Evolutionary conservation across 2,329 filamentous ascomycete species (phyloP).

Genomic region (Neonectria neomacrospora): DNA sequence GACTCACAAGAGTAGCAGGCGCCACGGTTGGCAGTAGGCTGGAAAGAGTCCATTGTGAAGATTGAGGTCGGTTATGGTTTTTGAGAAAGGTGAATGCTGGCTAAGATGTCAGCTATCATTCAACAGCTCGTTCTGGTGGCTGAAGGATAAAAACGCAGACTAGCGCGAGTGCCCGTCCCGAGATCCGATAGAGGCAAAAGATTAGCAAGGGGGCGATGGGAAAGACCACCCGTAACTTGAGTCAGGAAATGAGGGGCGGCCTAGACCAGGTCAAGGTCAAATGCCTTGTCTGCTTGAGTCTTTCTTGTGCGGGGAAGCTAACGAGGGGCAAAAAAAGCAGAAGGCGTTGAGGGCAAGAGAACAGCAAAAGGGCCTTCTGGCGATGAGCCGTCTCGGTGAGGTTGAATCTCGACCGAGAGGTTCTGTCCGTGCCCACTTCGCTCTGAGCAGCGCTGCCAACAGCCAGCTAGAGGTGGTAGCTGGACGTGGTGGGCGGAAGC

Average conservation of each 20-base stretch:
- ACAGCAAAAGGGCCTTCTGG: slow-evolving; percentile 7
- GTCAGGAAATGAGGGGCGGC: slow-evolving; percentile 23
- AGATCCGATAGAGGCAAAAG: slow-evolving; percentile 44
- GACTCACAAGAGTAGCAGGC: slow-evolving; percentile 65
- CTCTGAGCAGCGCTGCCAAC: slow-evolving; percentile 29
- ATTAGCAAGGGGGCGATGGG: slow-evolving; percentile 38
- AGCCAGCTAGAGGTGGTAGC: slow-evolving; percentile 5
- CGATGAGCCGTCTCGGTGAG: slow-evolving; percentile 12
- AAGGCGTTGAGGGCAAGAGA: slow-evolving; percentile 9
- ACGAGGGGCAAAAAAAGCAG: slow-evolving; percentile 18
- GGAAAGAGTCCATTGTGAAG: slow-evolving; percentile 56
- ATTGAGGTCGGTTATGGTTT: slow-evolving; percentile 26
- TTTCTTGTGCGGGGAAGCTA: slow-evolving; percentile 13
- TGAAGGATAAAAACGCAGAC: slow-evolving; percentile 19
- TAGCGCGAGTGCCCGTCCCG: slow-evolving; percentile 33
- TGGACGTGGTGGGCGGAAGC: slow-evolving; percentile 24
- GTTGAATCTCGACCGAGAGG: slow-evolving; percentile 7
- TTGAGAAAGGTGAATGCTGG: slow-evolving; percentile 20
- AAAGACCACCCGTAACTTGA: slow-evolving; percentile 22
- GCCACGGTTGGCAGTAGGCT: slow-evolving; percentile 51
- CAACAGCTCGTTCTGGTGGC: slow-evolving; percentile 12
- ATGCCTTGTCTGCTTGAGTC: not conserved
- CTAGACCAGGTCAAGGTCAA: slow-evolving; percentile 19
- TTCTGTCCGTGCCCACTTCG: slow-evolving; percentile 32
- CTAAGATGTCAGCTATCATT: slow-evolving; percentile 28